Evolutionary conservation across 208 protist species (phyloP), one percentile per base, ranked within the genome.

Genomic region (Endotrypanum monterogeii): DNA sequence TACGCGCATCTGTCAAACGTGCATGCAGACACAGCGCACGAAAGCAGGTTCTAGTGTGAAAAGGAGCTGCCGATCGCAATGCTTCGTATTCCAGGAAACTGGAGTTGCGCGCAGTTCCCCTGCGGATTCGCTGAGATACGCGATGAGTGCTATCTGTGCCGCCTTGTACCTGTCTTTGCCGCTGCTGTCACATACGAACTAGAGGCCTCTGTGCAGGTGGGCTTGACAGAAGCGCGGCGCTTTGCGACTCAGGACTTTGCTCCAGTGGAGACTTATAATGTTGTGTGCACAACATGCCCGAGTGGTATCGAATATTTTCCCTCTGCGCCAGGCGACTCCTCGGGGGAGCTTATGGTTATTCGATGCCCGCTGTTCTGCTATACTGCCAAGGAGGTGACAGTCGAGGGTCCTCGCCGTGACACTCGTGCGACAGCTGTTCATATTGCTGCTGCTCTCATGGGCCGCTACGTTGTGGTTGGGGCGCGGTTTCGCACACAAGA

Each of bases 211-310:
- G 79, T 71, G 23, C 73, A 62, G 20, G 62, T 83, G 32, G 55
- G 52, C 30, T 28, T 67, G 25, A 76, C 62, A 54, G 81, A 75
- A 30, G 71, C 71, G 54, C 60, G 67, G 68, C 76, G 72, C 48
- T 70, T 89, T 3, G 75, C 72, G n/a, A 71, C 73, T 39, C 87
- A 91, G 71, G 87, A 91, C 63, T 88, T 89, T 68, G 83, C 78
- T 25, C 28, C 54, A 44, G 48, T 78, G n/a, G 84, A 88, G 66
- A 78, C 50, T 32, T 79, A 84, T 44, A n/a, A 67, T 20, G 73
- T 91, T 18, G 39, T 41, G 37, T 48, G 46, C 41, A 16, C 35
- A 18, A 41, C 39, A 32, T 28, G 32, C 50, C 9, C 37, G 20
- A 41, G 58, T 28, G 79, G 69, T 7, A 39, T 74, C 5, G 61